These are phyloP conservation scores for Cercospora zeina DNA, from an alignment of 2,329 filamentous ascomycete species.

Conservation along the genomic window DNA sequence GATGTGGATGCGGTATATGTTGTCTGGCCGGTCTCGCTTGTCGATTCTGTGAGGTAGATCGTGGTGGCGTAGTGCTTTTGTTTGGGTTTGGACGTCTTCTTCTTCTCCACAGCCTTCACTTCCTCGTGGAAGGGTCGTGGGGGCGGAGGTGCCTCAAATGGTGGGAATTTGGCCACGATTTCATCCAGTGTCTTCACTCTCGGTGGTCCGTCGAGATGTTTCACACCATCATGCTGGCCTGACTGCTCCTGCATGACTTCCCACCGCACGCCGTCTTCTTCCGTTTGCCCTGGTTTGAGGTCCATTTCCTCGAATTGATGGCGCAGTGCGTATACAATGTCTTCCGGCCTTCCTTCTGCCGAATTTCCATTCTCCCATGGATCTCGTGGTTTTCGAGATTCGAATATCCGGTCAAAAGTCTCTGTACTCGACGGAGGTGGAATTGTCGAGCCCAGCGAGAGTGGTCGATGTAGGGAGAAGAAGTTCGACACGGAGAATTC, in stretches of 20 bases:
- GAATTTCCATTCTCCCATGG: constrained; percentile 45
- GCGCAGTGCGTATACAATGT: constrained; percentile 51
- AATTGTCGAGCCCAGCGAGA: constrained; percentile 81
- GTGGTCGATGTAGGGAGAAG: constrained; percentile 93
- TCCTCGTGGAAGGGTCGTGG: constrained; percentile 58
- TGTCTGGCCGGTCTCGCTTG: constrained; percentile 52
- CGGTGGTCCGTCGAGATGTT: constrained; percentile 36
- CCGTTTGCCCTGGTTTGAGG: constrained; percentile 29
- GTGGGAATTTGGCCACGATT: constrained; percentile 56
- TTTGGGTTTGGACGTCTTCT: constrained; percentile 24
- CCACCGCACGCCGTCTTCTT: constrained; percentile 43
- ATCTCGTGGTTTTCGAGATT: constrained; percentile 52
- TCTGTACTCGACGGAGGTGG: constrained; percentile 70
- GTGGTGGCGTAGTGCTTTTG: constrained; percentile 49
- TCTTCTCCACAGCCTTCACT: constrained; percentile 24
- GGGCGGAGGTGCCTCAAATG: constrained; percentile 81
- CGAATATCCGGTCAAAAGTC: constrained; percentile 83
- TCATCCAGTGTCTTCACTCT: constrained; percentile 43
- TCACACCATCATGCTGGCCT: constrained; percentile 38
- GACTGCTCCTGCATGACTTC: constrained; percentile 42
- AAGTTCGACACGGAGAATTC: constrained; percentile 87
- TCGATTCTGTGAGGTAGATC: constrained; percentile 55
- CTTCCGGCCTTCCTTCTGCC: constrained; percentile 46
- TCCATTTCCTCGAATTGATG: constrained; percentile 45
- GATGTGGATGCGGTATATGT: constrained; percentile 55